Evolutionary conservation across 1,139 yeast species (phyloP), one percentile per base, ranked within the genome.

Genomic region (Candida sp.): DNA sequence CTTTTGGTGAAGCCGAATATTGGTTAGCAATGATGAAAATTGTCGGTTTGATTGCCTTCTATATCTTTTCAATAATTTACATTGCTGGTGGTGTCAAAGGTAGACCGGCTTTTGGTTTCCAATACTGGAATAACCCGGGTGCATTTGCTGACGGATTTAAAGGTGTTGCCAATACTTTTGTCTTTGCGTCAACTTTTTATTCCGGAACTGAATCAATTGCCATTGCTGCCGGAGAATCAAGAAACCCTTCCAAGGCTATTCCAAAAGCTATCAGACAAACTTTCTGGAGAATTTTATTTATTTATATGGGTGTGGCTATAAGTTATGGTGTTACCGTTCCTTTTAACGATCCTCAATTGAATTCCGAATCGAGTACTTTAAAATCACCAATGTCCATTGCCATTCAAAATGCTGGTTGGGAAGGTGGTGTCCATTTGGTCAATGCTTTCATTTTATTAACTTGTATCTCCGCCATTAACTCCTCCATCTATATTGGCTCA

Each of bases 151-250:
- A 70, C 44, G 88, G 88, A 0, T 81, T 84, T 57, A 73, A 77
- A 49, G 87, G 90, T 41, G 81, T 85, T 38, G 90, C 85, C 11
- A 75, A 70, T 43, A 83, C 87, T 2, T 82, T 86, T 56, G 87
- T 84, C 7, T 84, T 79, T 62, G 84, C 88, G 40, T 80, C 81
- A 57, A 82, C 79, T 4, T 80, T 77, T 46, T 78, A 77, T 49
- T 66, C 79, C 3, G 85, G 86, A 39, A 75, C 80, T 15, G 86
- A 81, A 55, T 74, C 81, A 22, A 72, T 79, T 22, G 81, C 84
- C 4, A 63, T 80, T 25, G 70, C 81, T 37, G 83, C 84, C 0
- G 73, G 80, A 19, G 86, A 81, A 52, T 66, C 83, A 0, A 70
- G 71, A 53, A 77, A 79, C 48, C 84, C 84, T 11, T 60, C 75